These are phyloP conservation scores for Tolypocladium guangdongense DNA, from an alignment of 2,329 filamentous ascomycete species.

Conservation along the genomic window DNA sequence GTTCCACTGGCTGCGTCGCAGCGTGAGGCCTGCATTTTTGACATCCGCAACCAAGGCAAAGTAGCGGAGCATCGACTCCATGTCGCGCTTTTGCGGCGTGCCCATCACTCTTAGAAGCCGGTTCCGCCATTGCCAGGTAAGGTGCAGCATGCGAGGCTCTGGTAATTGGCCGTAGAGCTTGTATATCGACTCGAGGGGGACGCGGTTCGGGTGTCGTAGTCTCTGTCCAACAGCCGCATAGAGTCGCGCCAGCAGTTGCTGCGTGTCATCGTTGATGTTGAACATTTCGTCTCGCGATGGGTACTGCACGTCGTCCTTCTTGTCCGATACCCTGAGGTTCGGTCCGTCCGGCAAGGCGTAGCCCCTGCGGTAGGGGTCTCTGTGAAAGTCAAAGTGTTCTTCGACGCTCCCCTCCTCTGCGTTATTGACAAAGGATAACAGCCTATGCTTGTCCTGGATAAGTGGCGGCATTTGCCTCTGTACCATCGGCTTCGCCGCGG, in stretches of 20 bases:
- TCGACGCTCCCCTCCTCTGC: conserved; percentile 37
- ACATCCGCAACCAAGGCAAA: conserved; percentile 77
- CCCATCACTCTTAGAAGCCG: conserved; percentile 59
- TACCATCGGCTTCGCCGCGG: conserved; percentile 6
- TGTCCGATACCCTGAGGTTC: conserved; percentile 38
- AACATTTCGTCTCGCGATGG: conserved; percentile 31
- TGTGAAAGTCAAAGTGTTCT: conserved; percentile 40
- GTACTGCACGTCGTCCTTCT: conserved; percentile 34
- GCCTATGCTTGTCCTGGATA: conserved; percentile 25
- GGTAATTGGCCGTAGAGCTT: conserved; percentile 38
- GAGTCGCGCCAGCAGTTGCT: conserved; percentile 26
- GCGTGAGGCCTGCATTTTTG: conserved; percentile 57
- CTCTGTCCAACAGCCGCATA: conserved; percentile 27
- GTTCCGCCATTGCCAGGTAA: conserved; percentile 44
- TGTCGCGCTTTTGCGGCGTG: conserved; percentile 43
- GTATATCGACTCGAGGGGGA: conserved; percentile 34
- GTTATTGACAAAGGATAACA: conserved; percentile 42
- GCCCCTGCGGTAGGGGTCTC: conserved; percentile 41
- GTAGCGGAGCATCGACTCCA: conserved; percentile 65
- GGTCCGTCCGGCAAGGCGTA: conserved; percentile 42
- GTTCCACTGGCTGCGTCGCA: conserved; percentile 68
- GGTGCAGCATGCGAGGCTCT: conserved; percentile 38
- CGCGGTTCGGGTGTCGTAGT: conserved; percentile 28
- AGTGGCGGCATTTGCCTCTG: conserved; percentile 5
- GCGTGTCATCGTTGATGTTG: conserved; percentile 22